Evolutionary conservation across 2,329 filamentous ascomycete species (phyloP).

Genomic region (Aspergillus pseudoviridinutans): DNA sequence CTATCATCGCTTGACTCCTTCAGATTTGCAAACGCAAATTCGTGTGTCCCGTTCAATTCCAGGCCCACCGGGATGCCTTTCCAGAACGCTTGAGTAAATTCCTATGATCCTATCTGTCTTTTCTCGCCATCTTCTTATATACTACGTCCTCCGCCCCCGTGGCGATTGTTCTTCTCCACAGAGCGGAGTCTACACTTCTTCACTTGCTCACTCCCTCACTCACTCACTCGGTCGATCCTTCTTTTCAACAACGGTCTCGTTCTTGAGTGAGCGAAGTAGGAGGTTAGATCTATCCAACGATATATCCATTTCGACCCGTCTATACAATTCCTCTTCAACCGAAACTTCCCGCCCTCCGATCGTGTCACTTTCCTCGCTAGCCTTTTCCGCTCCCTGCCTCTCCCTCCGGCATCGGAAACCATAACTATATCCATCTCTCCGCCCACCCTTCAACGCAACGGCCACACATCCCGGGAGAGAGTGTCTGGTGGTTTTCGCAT

Average conservation of each 20-base stretch:
- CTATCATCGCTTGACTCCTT: constrained; percentile 1
- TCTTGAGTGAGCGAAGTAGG: not conserved
- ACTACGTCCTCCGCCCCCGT: constrained; percentile 12
- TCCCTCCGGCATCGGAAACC: not conserved
- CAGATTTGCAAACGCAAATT: constrained; percentile 8
- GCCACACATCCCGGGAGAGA: not conserved
- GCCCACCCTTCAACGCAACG: not conserved
- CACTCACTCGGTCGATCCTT: not conserved
- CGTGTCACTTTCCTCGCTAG: not conserved
- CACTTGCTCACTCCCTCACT: constrained; percentile 2
- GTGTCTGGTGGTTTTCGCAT: constrained; percentile 1
- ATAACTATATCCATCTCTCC: not conserved
- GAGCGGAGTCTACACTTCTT: constrained; percentile 16
- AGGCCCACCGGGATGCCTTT: constrained; percentile 10
- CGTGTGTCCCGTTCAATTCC: constrained; percentile 1
- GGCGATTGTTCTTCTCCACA: constrained; percentile 22
- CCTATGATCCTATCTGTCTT: not conserved
- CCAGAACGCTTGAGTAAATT: constrained; percentile 2
- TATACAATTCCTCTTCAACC: not conserved
- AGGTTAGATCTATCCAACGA: not conserved
- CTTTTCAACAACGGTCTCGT: constrained; percentile 2
- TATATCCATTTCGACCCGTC: not conserved
- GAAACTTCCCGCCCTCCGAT: not conserved
- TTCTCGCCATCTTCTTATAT: constrained; percentile 13
- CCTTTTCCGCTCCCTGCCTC: not conserved